Percentiles rank a stretch among this genome's conserved stretches.
Conservation (phyloP, 2,329 filamentous ascomycete species). For the Thelonectria blattea region DNA sequence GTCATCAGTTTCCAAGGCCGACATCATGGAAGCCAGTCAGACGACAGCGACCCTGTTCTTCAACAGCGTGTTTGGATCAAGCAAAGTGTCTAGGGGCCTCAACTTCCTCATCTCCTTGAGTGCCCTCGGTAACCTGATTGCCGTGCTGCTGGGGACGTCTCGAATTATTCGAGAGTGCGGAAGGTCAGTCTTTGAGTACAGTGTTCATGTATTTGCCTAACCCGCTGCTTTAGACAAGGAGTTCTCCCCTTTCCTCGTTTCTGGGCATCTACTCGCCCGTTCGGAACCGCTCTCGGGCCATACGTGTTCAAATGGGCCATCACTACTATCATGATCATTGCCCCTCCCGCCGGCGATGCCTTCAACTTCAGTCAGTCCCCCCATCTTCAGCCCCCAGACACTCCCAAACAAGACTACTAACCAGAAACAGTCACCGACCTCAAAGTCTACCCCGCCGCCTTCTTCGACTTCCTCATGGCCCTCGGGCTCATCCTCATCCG, state of each 20-base stretch:
- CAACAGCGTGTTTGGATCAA: constrained; percentile 60
- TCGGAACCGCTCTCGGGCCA: constrained; percentile 66
- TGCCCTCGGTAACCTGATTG: constrained; percentile 64
- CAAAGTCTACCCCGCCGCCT: constrained; percentile 60
- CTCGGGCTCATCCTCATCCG: constrained; percentile 65
- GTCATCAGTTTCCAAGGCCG: constrained; percentile 52
- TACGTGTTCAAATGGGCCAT: constrained; percentile 63
- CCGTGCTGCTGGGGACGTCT: constrained; percentile 60
- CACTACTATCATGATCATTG: constrained; percentile 65
- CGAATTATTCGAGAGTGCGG: constrained; percentile 65
- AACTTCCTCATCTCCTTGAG: constrained; percentile 64
- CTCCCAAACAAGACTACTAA: constrained; percentile 26
- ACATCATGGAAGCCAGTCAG: constrained; percentile 57
- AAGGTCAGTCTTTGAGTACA: constrained; percentile 39
- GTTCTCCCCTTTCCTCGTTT: constrained; percentile 63
- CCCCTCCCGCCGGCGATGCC: constrained; percentile 66
- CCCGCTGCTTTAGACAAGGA: constrained; percentile 53
- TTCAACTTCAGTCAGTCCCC: constrained; percentile 62
- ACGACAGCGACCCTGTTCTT: constrained; percentile 65
- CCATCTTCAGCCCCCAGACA: background rate
- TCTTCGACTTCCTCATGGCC: constrained; percentile 64
- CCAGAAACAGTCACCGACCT: constrained; percentile 60
- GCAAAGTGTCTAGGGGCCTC: constrained; percentile 55
- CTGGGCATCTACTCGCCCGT: constrained; percentile 67
- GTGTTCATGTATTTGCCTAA: background rate